Conservation (phyloP, 2,329 filamentous ascomycete genomes). For the Davidsoniella eucalypti region DNA sequence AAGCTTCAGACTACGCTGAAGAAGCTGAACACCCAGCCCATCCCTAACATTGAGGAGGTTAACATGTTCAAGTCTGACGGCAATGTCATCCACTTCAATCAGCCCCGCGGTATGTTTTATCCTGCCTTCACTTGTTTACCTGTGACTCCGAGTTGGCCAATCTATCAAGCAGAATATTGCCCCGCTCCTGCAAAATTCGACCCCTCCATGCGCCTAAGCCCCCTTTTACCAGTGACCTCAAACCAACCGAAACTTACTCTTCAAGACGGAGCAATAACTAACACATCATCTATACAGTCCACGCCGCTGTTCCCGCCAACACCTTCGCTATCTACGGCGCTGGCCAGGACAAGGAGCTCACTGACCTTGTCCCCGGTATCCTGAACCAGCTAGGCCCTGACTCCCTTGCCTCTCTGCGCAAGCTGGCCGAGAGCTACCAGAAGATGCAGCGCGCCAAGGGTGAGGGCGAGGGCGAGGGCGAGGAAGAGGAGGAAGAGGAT, state of each 20-base stretch:
- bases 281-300: conserved; percentile 41
- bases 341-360: conserved; percentile 99
- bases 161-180: background rate
- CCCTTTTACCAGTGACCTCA: background rate
- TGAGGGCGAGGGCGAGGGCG: conserved; percentile 66
- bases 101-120: conserved; percentile 69
- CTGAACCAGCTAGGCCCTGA: conserved; percentile 99
- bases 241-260: background rate
- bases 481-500: conserved; percentile 81
- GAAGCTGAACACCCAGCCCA: conserved; percentile 99
- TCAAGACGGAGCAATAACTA: background rate
- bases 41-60: conserved; percentile 98
- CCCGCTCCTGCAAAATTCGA: conserved; percentile 2
- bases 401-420: conserved; percentile 91
- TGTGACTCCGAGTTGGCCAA: background rate
- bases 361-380: conserved; percentile 96
- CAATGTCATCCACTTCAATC: conserved; percentile 98
- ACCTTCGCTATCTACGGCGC: conserved; percentile 99
- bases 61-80: conserved; percentile 99
- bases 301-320: conserved; percentile 93
- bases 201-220: background rate
- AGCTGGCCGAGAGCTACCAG: conserved; percentile 99
- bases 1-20: conserved; percentile 94
- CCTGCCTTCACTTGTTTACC: no score
- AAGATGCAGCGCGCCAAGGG: conserved; percentile 91